Conservation (phyloP, 2,329 filamentous ascomycete species). For the Alternaria triticina region DNA sequence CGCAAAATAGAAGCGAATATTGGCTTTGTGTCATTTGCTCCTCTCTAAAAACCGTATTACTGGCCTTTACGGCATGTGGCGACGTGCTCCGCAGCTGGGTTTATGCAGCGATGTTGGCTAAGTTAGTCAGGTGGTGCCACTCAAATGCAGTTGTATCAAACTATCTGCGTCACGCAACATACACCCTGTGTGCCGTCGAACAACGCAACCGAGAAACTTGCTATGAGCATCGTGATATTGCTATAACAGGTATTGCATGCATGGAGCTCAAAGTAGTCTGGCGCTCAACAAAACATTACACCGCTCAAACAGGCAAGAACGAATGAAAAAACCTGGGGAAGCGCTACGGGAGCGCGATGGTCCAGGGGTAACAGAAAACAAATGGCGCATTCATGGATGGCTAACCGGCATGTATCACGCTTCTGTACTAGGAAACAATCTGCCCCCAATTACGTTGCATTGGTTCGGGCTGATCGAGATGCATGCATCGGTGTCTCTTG, state of each 20-base stretch:
- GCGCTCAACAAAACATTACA: constrained; percentile 29
- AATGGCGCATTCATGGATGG: constrained; percentile 28
- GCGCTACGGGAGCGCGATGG: constrained; percentile 12
- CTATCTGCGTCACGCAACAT: constrained; percentile 15
- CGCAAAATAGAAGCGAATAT: constrained; percentile 30
- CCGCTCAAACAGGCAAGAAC: constrained; percentile 20
- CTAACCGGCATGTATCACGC: constrained; percentile 26
- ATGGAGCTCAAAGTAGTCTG: constrained; percentile 26
- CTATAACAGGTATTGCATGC: constrained; percentile 24
- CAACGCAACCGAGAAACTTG: constrained; percentile 1
- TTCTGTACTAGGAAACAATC: constrained; percentile 32
- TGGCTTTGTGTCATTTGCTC: constrained; percentile 35
- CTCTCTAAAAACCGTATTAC: constrained; percentile 15
- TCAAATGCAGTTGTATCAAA: constrained; percentile 2
- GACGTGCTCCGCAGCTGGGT: constrained; percentile 22
- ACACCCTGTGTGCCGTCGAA: constrained; percentile 12
- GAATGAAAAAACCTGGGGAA: constrained; percentile 29
- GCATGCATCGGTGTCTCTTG: constrained; percentile 37
- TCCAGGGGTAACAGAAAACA: constrained; percentile 18
- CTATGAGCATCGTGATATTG: constrained; percentile 17
- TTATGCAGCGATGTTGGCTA: constrained; percentile 11
- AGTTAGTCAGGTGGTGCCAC: constrained; percentile 24
- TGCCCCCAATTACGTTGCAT: constrained; percentile 35
- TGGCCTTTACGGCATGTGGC: constrained; percentile 26
- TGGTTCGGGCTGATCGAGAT: constrained; percentile 41